Evolutionary conservation across 371 early-diverging fungal species (phyloP), one percentile per base, ranked within the genome.

Genomic region (Lichtheimia hyalospora): DNA sequence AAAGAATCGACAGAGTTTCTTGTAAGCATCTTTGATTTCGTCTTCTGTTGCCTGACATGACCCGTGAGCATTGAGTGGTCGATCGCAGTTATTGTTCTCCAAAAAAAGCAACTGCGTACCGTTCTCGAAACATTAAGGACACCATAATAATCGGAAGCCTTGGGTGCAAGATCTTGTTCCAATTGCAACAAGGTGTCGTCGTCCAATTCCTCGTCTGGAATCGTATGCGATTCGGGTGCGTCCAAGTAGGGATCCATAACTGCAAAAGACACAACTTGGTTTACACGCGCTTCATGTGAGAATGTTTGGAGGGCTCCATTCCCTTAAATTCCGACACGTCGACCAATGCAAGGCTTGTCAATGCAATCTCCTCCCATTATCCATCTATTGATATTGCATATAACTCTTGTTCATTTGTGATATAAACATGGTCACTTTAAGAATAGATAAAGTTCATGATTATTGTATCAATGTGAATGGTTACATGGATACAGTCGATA

Each of bases 11-110:
- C 91, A 91, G 34, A 94, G 68, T 25, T 89, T 83, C 54, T 89
- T 86, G 75, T 94, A 96, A 3, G 92, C 75, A 42, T 91, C 92
- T 68, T 91, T 91, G 39, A 96, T 89, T 49, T 93, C 89, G 2
- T 94, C 94, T 18, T 91, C 90, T 13, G 89, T 82, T 1, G 93
- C 93, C 90, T 92, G 61, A 12, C 34, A 34, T 34, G 34, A 34
- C 34, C 34, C 34, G 34, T 34, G 34, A 34, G 34, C 34, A 34
- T 34, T 34, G 34, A 34, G 34, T 52, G 21, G 23, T 21, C 6
- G 15, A 52, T 16, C 27, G 23, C 25, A 44, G 55, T 24, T 28
- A 58, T 27, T 44, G 41, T 61, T 25, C 27, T 48, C 21, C 25
- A 20, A 6, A 28, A 68, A 24, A 8, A 16, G 42, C 52, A 50